These are phyloP conservation scores for Geotrichum europaeum DNA, from an alignment of 1,139 yeast species.

Conservation along the genomic window DNA sequence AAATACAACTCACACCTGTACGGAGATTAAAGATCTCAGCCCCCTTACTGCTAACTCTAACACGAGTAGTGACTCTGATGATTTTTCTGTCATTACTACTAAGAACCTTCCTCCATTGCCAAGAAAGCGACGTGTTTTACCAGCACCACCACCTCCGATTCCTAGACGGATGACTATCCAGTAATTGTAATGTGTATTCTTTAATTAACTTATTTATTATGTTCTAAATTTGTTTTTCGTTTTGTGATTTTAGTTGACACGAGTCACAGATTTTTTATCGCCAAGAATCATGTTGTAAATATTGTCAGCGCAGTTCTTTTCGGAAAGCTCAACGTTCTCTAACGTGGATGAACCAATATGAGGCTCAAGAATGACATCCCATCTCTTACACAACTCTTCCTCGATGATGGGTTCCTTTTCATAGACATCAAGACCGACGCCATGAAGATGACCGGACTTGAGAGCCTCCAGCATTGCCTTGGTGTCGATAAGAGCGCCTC, in stretches of 20 bases:
- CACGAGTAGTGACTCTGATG: neutral
- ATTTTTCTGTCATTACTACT: neutral
- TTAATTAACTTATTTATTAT: neutral
- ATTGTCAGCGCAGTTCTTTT: slow-evolving; percentile 41
- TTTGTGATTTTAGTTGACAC: slow-evolving; percentile 8
- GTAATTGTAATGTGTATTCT: neutral
- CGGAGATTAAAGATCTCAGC: neutral
- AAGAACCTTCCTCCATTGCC: neutral
- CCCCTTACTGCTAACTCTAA: neutral
- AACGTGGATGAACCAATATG: slow-evolving; percentile 12
- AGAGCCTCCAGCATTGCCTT: slow-evolving; percentile 55
- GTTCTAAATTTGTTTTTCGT: neutral
- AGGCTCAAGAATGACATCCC: slow-evolving; percentile 32
- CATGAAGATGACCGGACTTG: slow-evolving; percentile 60
- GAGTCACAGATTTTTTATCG: slow-evolving; percentile 14
- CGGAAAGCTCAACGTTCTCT: slow-evolving; percentile 10
- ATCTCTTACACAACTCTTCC: slow-evolving; percentile 48
- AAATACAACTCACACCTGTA: neutral
- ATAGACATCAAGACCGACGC: slow-evolving; percentile 61
- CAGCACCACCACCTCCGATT: neutral
- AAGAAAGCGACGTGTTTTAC: neutral
- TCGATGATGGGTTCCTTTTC: slow-evolving; percentile 63
- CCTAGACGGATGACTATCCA: neutral
- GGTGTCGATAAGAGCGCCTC: slow-evolving; percentile 72
- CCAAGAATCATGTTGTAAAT: slow-evolving; percentile 39